Conservation (phyloP, 225 moss, liverwort and hornwort species). For the Marchantia polymorpha region DNA sequence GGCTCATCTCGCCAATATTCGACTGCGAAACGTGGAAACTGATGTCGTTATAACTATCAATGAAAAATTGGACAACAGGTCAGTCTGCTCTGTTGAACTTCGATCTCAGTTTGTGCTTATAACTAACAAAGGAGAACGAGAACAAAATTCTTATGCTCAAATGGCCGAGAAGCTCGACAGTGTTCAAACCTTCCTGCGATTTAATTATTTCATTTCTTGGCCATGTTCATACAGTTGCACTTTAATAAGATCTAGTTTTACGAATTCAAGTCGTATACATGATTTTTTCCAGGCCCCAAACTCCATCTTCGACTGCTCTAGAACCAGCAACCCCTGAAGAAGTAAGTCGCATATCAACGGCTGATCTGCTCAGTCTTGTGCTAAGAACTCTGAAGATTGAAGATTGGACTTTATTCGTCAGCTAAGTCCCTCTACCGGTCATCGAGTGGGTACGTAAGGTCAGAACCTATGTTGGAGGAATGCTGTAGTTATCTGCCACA, state of each 20-base stretch:
- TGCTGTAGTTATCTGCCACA: too few species aligned
- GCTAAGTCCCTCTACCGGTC: not conserved
- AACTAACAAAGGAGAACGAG: not conserved
- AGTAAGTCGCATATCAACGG: constrained; percentile 43
- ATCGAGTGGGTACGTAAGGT: too few species aligned
- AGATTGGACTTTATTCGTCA: constrained; percentile 62
- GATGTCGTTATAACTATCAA: constrained; percentile 80
- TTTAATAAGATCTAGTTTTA: not conserved
- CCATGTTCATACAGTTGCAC: not conserved
- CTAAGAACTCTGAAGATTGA: constrained; percentile 52
- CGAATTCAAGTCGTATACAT: not conserved
- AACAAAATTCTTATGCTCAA: too few species aligned
- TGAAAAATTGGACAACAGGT: constrained; percentile 75
- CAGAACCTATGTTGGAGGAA: too few species aligned
- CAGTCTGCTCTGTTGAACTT: not conserved
- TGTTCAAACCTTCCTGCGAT: not conserved
- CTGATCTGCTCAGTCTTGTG: constrained; percentile 49
- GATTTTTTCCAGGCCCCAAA: constrained; percentile 47
- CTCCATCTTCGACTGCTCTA: constrained; percentile 43
- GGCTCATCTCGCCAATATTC: constrained; percentile 75
- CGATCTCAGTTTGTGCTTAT: not conserved
- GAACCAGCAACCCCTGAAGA: constrained; percentile 47
- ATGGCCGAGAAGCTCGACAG: too few species aligned
- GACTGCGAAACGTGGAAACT: constrained; percentile 67
- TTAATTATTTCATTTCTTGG: not conserved